phyloP scores from a whole-genome alignment of 768 basidiomycete species.

The Hygrophoropsis aurantiaca region DNA sequence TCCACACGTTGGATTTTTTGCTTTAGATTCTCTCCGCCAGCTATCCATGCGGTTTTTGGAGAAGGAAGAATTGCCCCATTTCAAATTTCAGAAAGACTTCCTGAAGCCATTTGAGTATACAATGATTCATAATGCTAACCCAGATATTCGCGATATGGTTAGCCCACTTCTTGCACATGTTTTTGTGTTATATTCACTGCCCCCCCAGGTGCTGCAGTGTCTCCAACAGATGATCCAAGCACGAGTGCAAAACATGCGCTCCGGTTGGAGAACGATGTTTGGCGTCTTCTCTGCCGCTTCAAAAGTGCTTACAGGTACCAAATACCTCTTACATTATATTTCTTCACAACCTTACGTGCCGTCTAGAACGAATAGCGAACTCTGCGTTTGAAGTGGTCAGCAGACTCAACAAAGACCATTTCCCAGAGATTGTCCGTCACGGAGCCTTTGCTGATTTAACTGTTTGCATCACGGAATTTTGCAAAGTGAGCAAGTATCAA shows the following conservation, averaged over 20 bases:
- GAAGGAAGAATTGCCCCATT: conserved; percentile 96
- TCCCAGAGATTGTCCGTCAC: conserved; percentile 84
- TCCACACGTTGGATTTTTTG: conserved; percentile 94
- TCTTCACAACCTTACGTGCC: neutral
- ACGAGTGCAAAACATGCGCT: conserved; percentile 90
- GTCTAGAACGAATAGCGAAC: conserved; percentile 80
- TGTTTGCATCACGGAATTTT: conserved; percentile 98
- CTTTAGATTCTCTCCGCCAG: conserved; percentile 93
- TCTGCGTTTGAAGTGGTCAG: conserved; percentile 97
- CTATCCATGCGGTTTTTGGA: conserved; percentile 98
- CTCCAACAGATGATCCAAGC: conserved; percentile 99
- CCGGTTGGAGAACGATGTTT: conserved; percentile 99
- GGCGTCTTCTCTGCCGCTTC: conserved; percentile 97
- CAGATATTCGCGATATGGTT: conserved; percentile 96
- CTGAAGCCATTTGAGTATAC: conserved; percentile 97
- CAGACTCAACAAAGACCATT: conserved; percentile 87
- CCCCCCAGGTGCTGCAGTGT: conserved; percentile 84
- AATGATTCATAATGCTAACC: conserved; percentile 94
- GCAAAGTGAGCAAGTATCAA: conserved; percentile 99
- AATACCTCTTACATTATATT: neutral
- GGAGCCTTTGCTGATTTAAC: conserved; percentile 96
- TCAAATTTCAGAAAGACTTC: conserved; percentile 99
- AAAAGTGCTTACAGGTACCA: conserved; percentile 80
- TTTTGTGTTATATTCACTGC: conserved; percentile 3
- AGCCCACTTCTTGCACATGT: conserved; percentile 3